These are phyloP conservation scores for Anisodus tanguticus DNA, from an alignment of 257 asterid species.

Conservation along the genomic window DNA sequence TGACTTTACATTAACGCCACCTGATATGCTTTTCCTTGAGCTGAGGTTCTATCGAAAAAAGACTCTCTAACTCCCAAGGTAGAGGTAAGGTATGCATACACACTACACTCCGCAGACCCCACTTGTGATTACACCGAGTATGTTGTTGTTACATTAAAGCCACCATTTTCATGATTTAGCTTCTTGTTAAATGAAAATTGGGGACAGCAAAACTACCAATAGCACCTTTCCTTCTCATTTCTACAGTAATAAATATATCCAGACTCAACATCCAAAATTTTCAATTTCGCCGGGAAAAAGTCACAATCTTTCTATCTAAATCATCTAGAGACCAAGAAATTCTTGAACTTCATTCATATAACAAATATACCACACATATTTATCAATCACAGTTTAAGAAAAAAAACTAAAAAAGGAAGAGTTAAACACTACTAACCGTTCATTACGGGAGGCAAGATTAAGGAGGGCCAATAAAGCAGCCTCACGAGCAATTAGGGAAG, in stretches of 20 bases:
- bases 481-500: constrained; percentile 71
- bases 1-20: neutral
- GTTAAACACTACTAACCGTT: constrained; percentile 46
- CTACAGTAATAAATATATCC: neutral
- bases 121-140: too few species aligned
- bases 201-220: neutral
- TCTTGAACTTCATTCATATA: neutral
- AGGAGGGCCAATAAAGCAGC: constrained; percentile 87
- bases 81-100: too few species aligned
- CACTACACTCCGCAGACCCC: too few species aligned
- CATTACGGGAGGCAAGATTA: constrained; percentile 89
- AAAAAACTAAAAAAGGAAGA: neutral
- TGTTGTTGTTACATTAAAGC: neutral
- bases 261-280: neutral
- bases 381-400: neutral
- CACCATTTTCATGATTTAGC: neutral
- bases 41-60: too few species aligned
- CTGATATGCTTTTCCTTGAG: neutral
- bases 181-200: neutral
- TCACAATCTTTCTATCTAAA: constrained; percentile 6
- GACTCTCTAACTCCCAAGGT: too few species aligned
- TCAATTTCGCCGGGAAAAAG: neutral
- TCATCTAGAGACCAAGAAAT: neutral
- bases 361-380: neutral
- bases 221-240: constrained; percentile 2